Evolutionary conservation across 257 asterid genomes (phyloP).

Genomic region (Ilex aquifolium): DNA sequence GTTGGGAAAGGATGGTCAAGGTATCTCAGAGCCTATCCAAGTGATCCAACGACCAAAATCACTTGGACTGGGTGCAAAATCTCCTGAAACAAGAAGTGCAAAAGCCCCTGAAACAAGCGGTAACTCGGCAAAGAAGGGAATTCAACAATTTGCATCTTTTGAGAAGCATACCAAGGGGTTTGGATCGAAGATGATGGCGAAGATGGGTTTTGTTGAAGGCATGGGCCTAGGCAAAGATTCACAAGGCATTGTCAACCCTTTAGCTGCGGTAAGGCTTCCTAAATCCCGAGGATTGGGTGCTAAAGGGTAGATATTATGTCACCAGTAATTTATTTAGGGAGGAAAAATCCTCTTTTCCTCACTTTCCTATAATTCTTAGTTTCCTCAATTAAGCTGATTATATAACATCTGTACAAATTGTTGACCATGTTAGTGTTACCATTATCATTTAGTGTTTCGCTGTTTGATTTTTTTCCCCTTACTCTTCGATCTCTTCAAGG

Average conservation of each 20-base stretch:
- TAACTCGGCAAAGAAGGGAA: conserved; percentile 24
- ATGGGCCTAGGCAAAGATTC: conserved; percentile 78
- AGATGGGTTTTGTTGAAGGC: conserved; percentile 90
- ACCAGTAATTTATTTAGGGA: neutral
- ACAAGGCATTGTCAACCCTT: conserved; percentile 77
- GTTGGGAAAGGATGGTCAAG: conserved; percentile 84
- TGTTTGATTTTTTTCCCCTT: neutral
- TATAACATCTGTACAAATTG: too few relatives aligned
- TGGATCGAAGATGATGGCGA: conserved; percentile 93
- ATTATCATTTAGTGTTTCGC: too few relatives aligned
- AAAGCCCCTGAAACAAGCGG: conserved; percentile 19
- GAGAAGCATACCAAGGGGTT: conserved; percentile 91
- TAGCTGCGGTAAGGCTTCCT: conserved; percentile 71
- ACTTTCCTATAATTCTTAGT: neutral
- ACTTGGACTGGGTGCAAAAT: conserved; percentile 87
- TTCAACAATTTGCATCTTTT: conserved; percentile 50
- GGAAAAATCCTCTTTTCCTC: conserved; percentile 13
- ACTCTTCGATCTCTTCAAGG: too few relatives aligned
- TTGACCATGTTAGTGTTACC: neutral
- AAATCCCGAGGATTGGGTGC: conserved; percentile 76
- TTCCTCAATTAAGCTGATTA: neutral
- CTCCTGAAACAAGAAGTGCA: conserved; percentile 10
- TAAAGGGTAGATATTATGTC: conserved; percentile 19
- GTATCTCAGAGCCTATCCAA: conserved; percentile 70
- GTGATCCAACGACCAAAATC: conserved; percentile 82